These are phyloP conservation scores for Pestalotiopsis sp. DNA, from an alignment of 2,329 filamentous ascomycete species.

Conservation along the genomic window DNA sequence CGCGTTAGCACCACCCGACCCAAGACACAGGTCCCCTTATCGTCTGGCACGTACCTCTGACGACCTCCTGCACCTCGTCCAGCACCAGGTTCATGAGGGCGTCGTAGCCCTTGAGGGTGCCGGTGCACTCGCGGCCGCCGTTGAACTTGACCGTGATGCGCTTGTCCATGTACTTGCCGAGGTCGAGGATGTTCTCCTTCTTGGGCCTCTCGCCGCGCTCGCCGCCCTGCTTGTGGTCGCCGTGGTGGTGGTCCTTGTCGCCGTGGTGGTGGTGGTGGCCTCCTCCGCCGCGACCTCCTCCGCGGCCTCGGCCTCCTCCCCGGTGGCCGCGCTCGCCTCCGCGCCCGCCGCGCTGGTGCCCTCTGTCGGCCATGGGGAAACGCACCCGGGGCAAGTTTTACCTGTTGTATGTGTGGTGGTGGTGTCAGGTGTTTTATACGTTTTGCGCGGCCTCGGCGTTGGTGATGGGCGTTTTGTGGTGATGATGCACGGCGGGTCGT, in stretches of 20 bases:
- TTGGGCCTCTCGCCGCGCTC: constrained; percentile 74
- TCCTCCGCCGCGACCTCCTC: constrained; percentile 41
- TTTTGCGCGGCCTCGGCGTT: neutral
- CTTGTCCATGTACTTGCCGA: constrained; percentile 97
- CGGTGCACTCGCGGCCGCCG: constrained; percentile 85
- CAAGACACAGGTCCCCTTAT: neutral
- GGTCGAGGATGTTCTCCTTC: constrained; percentile 97
- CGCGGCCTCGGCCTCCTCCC: constrained; percentile 29
- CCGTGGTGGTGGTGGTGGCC: constrained; percentile 41
- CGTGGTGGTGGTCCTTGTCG: constrained; percentile 45
- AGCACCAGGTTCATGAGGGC: constrained; percentile 97
- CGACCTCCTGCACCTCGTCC: constrained; percentile 88
- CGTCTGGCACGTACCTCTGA: constrained; percentile 73
- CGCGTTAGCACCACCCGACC: constrained; percentile 16
- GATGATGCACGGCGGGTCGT: neutral
- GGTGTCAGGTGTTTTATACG: neutral
- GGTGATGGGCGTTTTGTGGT: neutral
- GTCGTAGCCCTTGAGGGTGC: constrained; percentile 92
- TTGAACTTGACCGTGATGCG: constrained; percentile 95
- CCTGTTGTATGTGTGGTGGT: neutral
- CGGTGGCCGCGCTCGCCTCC: constrained; percentile 27
- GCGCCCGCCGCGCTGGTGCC: constrained; percentile 49
- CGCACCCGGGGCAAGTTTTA: too few relatives aligned
- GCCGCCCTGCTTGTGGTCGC: constrained; percentile 56
- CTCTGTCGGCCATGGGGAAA: constrained; percentile 51